Percentiles rank a stretch among this genome's conserved stretches.
Evolutionary conservation across 345 rosid species (phyloP).

Genomic region (Murraya paniculata): DNA sequence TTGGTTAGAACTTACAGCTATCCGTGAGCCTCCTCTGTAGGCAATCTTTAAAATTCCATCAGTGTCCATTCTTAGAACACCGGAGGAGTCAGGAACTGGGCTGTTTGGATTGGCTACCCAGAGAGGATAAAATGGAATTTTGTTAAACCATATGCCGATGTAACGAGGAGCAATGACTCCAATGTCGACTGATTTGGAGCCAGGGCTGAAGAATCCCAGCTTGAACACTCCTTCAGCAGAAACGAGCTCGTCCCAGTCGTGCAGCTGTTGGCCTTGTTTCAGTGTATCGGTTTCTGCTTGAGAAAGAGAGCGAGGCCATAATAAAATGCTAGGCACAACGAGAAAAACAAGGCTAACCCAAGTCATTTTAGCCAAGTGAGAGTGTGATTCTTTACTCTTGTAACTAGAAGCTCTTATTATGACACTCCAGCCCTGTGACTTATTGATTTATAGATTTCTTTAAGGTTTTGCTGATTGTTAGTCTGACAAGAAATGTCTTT

Average conservation of each 20-base stretch:
- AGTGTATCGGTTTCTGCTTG: constrained; percentile 27
- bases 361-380: constrained; percentile 4
- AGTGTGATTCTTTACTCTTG: not conserved
- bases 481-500: not conserved
- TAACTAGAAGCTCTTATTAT: not conserved
- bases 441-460: not conserved
- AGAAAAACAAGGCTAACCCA: constrained; percentile 2
- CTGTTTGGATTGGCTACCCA: constrained; percentile 57
- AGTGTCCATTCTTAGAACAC: constrained; percentile 33
- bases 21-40: constrained; percentile 23
- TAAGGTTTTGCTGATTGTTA: not conserved
- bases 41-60: constrained; percentile 51
- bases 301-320: not conserved
- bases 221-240: constrained; percentile 41
- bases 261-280: constrained; percentile 49
- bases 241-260: constrained; percentile 56
- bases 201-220: constrained; percentile 63
- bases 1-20: constrained; percentile 34
- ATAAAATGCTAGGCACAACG: not conserved
- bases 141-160: constrained; percentile 50
- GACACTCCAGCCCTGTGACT: not conserved
- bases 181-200: constrained; percentile 14
- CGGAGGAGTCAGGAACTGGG: constrained; percentile 52
- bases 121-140: constrained; percentile 32
- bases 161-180: constrained; percentile 44